phyloP scores from a whole-genome alignment of 1,284 basidiomycete genomes.

The Trametes pubescens region DNA sequence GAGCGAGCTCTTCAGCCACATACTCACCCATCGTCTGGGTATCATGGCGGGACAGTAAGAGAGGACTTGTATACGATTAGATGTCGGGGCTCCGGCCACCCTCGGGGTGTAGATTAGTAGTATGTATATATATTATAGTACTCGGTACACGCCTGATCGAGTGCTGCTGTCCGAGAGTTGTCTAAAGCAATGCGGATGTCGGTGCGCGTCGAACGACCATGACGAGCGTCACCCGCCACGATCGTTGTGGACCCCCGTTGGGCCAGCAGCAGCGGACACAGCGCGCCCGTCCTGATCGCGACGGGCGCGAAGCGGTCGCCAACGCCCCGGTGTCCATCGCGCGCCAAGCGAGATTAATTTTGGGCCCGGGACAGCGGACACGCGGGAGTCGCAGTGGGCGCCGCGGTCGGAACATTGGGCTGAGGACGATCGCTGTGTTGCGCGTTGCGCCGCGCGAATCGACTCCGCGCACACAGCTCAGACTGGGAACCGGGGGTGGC shows the following conservation, averaged over 20 bases:
- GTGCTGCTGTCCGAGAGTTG: too few relatives aligned
- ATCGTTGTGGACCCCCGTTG: constrained; percentile 13
- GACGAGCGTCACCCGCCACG: not conserved
- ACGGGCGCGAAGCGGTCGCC: constrained; percentile 12
- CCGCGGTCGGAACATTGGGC: not conserved
- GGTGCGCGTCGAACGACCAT: not conserved
- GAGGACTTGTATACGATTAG: too few relatives aligned
- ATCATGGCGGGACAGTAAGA: too few relatives aligned
- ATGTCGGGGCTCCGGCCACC: too few relatives aligned
- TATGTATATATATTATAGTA: not conserved
- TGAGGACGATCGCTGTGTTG: not conserved
- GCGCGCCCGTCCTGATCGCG: constrained; percentile 8
- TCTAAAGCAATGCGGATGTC: not conserved
- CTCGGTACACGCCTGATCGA: too few relatives aligned
- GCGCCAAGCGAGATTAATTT: not conserved
- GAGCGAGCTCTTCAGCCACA: too few relatives aligned
- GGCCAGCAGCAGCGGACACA: constrained; percentile 8
- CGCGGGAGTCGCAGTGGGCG: not conserved
- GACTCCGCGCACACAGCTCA: not conserved
- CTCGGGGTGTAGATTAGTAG: too few relatives aligned
- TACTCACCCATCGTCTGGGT: too few relatives aligned
- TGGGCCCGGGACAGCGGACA: not conserved
- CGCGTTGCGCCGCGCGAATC: not conserved
- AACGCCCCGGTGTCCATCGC: not conserved
- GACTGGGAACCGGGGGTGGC: not conserved